Percentiles rank a stretch among this genome's conserved stretches.
These are phyloP conservation scores for Porpolomopsis calyptriformis DNA, from an alignment of 768 basidiomycete genomes.

Conservation along the genomic window DNA sequence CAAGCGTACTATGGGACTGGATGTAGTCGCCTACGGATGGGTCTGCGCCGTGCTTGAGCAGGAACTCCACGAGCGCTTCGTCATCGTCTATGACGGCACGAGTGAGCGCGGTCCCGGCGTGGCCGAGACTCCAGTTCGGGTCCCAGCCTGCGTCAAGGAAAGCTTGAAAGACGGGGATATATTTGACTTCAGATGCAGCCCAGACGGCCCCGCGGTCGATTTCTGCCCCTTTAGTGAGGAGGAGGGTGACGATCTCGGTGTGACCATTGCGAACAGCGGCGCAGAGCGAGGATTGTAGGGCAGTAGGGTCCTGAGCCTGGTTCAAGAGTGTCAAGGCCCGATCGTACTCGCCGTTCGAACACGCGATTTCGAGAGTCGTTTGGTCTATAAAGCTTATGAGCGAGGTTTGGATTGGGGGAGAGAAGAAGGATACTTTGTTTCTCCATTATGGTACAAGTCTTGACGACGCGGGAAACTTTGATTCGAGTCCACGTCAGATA, in stretches of 20 bases:
- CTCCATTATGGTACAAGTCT: too few relatives aligned
- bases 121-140: constrained; percentile 8
- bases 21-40: constrained; percentile 3
- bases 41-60: constrained; percentile 10
- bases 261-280: constrained; percentile 1
- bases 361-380: too few relatives aligned
- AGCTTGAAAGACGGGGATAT: constrained; percentile 8
- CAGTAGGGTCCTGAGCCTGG: too few relatives aligned
- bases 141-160: constrained; percentile 10
- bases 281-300: not conserved
- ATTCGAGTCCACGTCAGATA: too few relatives aligned
- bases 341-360: too few relatives aligned
- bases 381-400: too few relatives aligned
- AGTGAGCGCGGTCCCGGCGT: constrained; percentile 10
- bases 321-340: too few relatives aligned
- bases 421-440: too few relatives aligned
- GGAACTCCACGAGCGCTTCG: not conserved
- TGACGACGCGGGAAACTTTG: too few relatives aligned
- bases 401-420: too few relatives aligned
- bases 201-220: constrained; percentile 5
- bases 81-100: constrained; percentile 4
- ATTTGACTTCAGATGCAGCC: constrained; percentile 2
- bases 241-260: constrained; percentile 6
- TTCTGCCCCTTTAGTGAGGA: constrained; percentile 7
- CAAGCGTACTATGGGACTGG: constrained; percentile 8